Evolutionary conservation across 78 protist species (phyloP), one percentile per base, ranked within the genome.

Genomic region (Cavenderia fasciculata): DNA sequence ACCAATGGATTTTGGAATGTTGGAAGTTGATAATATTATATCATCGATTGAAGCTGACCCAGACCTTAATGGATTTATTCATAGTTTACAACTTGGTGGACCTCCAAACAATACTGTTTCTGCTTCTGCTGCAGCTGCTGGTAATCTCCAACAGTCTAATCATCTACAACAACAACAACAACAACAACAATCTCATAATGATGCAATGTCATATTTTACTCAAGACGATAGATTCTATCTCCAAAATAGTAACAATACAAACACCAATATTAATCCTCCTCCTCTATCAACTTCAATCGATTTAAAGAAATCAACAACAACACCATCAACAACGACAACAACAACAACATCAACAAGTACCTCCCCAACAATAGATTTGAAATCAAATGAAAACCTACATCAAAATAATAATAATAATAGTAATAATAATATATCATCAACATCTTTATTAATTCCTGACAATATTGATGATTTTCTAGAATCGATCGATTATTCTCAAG

Each of bases 1-100:
- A 18, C 33, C 27, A 57, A 2, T 36, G 10, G 52, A 38, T 78
- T n/a, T 46, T 34, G 23, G 16, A 23, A 52, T 7, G 46, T 8
- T 33, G 18, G 57, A 62, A 47, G 12, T 78, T 0, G 66, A 46
- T 38, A 49, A 62, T 65, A 78, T 78, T 65, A 18, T 65, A 34
- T 47, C 62, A 25, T 65, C 87, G 12, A 68, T 78, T 0, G 87
- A 78, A 10, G 52, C 74, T 4, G 87, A 78, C 21, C 75, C 75
- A 33, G 75, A 71, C 34, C 47, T 71, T 51, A 62, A 62, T 29
- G 78, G 78, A 71, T 71, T 46, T 4, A 6, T 71, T 25, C n/a
- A n/a, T n/a, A n/a, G n/a, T n/a, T n/a, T n/a, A n/a, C n/a, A n/a
- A n/a, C n/a, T n/a, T n/a, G n/a, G n/a, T n/a, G n/a, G n/a, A n/a